These are phyloP conservation scores for Grifola frondosa DNA, from an alignment of 1,284 basidiomycete species.

Conservation along the genomic window DNA sequence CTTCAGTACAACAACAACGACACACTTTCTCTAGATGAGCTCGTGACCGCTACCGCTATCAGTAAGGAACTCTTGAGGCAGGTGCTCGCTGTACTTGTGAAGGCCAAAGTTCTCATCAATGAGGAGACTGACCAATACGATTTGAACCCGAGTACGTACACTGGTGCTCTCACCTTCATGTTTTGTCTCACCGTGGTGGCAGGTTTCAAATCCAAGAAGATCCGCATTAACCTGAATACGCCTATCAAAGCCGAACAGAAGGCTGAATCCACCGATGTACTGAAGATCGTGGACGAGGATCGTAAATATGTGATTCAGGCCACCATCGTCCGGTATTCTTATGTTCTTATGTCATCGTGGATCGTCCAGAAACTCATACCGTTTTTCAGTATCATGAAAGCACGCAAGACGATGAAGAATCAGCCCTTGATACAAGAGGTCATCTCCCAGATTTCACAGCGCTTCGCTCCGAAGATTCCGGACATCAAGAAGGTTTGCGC, in stretches of 20 bases:
- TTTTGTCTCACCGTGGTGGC: conserved; percentile 4
- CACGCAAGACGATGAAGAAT: conserved; percentile 97
- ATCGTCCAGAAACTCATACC: neutral
- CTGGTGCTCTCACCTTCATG: neutral
- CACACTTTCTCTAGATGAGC: conserved; percentile 78
- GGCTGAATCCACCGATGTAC: conserved; percentile 86
- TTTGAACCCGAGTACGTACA: conserved; percentile 81
- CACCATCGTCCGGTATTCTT: conserved; percentile 85
- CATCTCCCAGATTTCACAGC: conserved; percentile 85
- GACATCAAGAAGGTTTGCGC: conserved; percentile 83
- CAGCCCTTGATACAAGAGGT: conserved; percentile 93
- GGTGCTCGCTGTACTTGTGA: conserved; percentile 81
- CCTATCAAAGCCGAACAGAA: conserved; percentile 95
- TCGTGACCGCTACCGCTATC: conserved; percentile 82
- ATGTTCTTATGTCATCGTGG: neutral
- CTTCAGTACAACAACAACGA: conserved; percentile 94
- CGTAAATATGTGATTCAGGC: conserved; percentile 97
- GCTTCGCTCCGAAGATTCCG: conserved; percentile 88
- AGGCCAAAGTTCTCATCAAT: conserved; percentile 87
- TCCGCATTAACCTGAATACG: conserved; percentile 90
- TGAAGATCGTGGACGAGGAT: conserved; percentile 97
- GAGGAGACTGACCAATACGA: conserved; percentile 89
- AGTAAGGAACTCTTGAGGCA: conserved; percentile 83
- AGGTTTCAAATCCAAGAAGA: conserved; percentile 98
- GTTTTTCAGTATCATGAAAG: conserved; percentile 87